phyloP scores from a whole-genome alignment of 768 basidiomycete species.

The Sporobolomyces roseus region DNA sequence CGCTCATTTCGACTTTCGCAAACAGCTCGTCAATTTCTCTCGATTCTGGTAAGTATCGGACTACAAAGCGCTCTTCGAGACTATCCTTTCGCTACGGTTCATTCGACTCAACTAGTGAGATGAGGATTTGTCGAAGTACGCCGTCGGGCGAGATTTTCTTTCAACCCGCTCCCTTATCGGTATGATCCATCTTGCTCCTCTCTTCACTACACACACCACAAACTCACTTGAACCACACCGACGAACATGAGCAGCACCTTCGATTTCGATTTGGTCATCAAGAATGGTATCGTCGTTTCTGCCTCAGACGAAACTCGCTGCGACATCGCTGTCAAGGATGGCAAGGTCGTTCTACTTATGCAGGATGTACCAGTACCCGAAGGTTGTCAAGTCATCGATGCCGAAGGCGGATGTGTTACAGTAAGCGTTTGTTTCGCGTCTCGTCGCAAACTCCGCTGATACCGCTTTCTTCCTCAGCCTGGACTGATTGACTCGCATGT shows the following conservation, averaged over 20 bases:
- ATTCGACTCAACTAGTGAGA: too few species aligned
- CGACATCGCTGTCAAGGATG: conserved; percentile 50
- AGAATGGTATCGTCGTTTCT: conserved; percentile 38
- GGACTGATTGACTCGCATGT: conserved; percentile 51
- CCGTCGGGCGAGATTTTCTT: too few species aligned
- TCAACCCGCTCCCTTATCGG: too few species aligned
- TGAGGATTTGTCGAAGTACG: too few species aligned
- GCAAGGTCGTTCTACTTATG: conserved; percentile 47
- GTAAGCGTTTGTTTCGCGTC: conserved; percentile 25
- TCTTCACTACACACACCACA: too few species aligned
- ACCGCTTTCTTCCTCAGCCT: conserved; percentile 37
- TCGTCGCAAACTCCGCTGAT: neutral
- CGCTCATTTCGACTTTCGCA: too few species aligned
- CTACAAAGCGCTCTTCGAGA: too few species aligned
- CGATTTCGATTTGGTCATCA: conserved; percentile 35
- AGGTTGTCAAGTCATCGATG: conserved; percentile 48
- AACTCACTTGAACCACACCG: too few species aligned
- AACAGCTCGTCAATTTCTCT: too few species aligned
- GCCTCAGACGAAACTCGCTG: conserved; percentile 27
- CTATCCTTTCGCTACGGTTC: too few species aligned
- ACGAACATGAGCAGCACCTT: conserved; percentile 12
- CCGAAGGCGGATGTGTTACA: conserved; percentile 49
- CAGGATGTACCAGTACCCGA: conserved; percentile 34
- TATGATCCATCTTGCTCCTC: too few species aligned
- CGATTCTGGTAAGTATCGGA: too few species aligned